Base-by-base conservation (phyloP, 306 rosid genomes). In the Medicago ruthenica region DNA sequence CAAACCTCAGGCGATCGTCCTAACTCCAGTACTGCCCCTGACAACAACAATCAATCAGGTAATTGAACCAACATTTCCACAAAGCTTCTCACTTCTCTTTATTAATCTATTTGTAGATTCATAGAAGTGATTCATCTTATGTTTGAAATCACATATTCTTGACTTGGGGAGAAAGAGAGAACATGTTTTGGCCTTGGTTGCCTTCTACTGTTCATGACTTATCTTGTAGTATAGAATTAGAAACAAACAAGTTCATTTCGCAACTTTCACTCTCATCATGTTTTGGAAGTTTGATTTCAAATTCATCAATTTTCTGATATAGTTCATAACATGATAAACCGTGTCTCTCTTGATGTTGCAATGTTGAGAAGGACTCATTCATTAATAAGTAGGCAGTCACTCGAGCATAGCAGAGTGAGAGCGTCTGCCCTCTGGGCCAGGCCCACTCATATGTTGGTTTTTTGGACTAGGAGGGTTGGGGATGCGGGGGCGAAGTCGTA, bases 21-120 rank as follows among this genome's bases (percentile, higher is more conserved):
- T 41, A 34, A 64, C 20, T 71, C 75, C 36, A 63, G n/a, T 41
- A 20, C 70, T 18, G 63, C 67, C 8, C 16, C 69, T 12, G 51
- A 27, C 36, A 16, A 18, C 55, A 53, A 37, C 71, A 73, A 68
- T 40, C 86, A 10, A 78, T 50, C 47, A 73, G 86, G 86, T 82
- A 73, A 57, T 17, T 10, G 4, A 67, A 63, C 58, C 41, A 45
- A 59, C 37, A 4, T 44, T 45, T 61, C 7, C 31, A 67, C 58
- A 37, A 5, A 18, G 13, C 41, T 69, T 53, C 36, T 3, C 12
- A 37, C 44, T n/a, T 62, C 13, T 13, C 41, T 67, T 20, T 71
- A 15, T 44, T 55, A 21, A 54, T 76, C 11, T 51, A 51, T 53
- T 7, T 70, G 8, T 36, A 45, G 21, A 59, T 22, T 48, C 44